Evolutionary conservation across 2,329 filamentous ascomycete genomes (phyloP).

Genomic region (Epichloe scottii): DNA sequence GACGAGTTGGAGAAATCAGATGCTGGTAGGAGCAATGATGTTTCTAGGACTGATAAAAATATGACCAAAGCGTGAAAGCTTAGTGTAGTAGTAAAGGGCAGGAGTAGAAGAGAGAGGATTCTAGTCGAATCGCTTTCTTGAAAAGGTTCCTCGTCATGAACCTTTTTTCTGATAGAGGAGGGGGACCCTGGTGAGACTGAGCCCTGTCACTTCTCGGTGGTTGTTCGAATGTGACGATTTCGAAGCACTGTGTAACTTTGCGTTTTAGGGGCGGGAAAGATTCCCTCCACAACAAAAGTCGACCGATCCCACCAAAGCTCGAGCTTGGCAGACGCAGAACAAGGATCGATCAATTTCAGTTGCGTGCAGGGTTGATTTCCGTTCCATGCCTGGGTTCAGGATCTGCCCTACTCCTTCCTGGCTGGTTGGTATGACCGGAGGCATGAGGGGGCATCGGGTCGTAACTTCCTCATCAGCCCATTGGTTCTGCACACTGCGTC

Average conservation of each 20-base stretch:
- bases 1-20: too few relatives aligned
- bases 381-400: too few relatives aligned
- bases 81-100: neutral
- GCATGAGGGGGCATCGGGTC: neutral
- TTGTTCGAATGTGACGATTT: constrained; percentile 1
- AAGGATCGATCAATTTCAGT: too few relatives aligned
- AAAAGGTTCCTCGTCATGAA: neutral
- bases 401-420: neutral
- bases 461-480: neutral
- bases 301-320: neutral
- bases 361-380: too few relatives aligned
- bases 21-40: too few relatives aligned
- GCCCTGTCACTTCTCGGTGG: constrained; percentile 2
- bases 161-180: neutral
- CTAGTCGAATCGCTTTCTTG: neutral
- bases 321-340: neutral
- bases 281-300: neutral
- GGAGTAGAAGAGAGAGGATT: neutral
- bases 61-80: neutral
- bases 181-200: neutral
- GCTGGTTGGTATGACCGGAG: too few relatives aligned
- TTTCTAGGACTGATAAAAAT: neutral
- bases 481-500: neutral
- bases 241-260: constrained; percentile 1
- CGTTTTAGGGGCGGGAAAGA: neutral